Percentiles rank a stretch among this genome's conserved stretches.
Evolutionary conservation across 2,329 filamentous ascomycete genomes (phyloP).

Genomic region (Monilinia aucupariae): DNA sequence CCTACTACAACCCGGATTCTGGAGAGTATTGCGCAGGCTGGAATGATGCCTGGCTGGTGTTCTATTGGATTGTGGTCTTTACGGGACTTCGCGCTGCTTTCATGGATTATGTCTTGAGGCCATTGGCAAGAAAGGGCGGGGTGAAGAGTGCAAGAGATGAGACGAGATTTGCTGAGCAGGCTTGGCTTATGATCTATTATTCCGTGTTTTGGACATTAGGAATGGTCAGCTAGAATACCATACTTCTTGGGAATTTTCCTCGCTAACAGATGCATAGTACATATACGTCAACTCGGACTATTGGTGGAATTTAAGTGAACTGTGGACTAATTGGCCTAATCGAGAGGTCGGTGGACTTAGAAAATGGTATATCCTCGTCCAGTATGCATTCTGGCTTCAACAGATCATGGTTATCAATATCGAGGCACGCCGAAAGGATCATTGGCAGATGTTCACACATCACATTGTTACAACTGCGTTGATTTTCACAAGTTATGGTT

Average conservation of each 20-base stretch:
- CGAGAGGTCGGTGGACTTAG: slow-evolving; percentile 67
- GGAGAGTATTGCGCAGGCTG: slow-evolving; percentile 69
- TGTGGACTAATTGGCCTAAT: slow-evolving; percentile 83
- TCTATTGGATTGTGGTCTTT: slow-evolving; percentile 75
- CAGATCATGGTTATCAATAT: slow-evolving; percentile 93
- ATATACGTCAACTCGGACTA: slow-evolving; percentile 73
- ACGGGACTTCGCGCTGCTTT: slow-evolving; percentile 76
- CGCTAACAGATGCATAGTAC: slow-evolving; percentile 51
- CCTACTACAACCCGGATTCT: slow-evolving; percentile 68
- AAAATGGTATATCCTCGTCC: slow-evolving; percentile 86
- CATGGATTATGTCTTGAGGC: slow-evolving; percentile 84
- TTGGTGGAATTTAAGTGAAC: slow-evolving; percentile 66
- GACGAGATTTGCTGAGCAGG: slow-evolving; percentile 87
- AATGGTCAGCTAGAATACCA: slow-evolving; percentile 52
- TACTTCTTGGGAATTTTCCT: neutral
- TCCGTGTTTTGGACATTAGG: slow-evolving; percentile 75
- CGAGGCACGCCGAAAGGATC: slow-evolving; percentile 89
- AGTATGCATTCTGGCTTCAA: slow-evolving; percentile 90
- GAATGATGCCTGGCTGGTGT: slow-evolving; percentile 73
- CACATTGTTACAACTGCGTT: slow-evolving; percentile 84
- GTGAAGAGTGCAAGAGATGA: slow-evolving; percentile 70
- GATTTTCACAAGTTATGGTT: slow-evolving; percentile 76
- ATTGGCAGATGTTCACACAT: slow-evolving; percentile 93
- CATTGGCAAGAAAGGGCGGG: slow-evolving; percentile 66
- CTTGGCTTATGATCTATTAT: slow-evolving; percentile 85